Percentiles rank a stretch among this genome's conserved stretches.
These are phyloP conservation scores for Uncinocarpus reesii DNA, from an alignment of 2,329 filamentous ascomycete species.

Conservation along the genomic window DNA sequence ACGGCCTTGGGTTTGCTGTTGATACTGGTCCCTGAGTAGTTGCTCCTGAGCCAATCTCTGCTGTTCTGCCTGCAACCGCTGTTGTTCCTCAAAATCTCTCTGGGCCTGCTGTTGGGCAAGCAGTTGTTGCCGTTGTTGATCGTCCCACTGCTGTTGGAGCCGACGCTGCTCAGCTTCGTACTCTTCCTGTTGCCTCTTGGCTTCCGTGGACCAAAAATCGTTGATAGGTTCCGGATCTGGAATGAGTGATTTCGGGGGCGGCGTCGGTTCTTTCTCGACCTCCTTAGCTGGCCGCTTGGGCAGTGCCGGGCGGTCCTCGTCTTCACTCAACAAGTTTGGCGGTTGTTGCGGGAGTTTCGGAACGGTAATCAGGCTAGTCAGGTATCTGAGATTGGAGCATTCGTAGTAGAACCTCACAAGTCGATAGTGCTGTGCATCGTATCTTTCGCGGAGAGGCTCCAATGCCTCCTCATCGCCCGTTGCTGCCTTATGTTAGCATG, in stretches of 20 bases:
- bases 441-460: constrained; percentile 74
- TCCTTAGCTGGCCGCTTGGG: constrained; percentile 63
- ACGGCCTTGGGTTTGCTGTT: constrained; percentile 91
- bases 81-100: constrained; percentile 92
- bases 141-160: constrained; percentile 75
- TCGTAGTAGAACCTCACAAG: constrained; percentile 98
- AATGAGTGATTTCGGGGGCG: constrained; percentile 54
- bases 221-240: constrained; percentile 84
- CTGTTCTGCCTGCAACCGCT: constrained; percentile 75
- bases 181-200: constrained; percentile 81
- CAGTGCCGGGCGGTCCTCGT: constrained; percentile 71
- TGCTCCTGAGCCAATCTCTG: constrained; percentile 85
- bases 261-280: constrained; percentile 59
- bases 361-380: constrained; percentile 91
- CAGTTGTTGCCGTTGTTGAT: constrained; percentile 70
- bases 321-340: constrained; percentile 76
- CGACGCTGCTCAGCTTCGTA: constrained; percentile 90
- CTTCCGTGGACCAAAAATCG: constrained; percentile 94
- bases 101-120: constrained; percentile 76
- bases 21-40: constrained; percentile 73
- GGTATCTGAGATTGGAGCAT: constrained; percentile 91
- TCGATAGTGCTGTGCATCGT: constrained; percentile 92
- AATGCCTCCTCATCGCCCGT: constrained; percentile 90
- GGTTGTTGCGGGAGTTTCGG: constrained; percentile 92
- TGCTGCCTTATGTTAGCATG: constrained; percentile 33